Conservation (phyloP, 768 basidiomycete genomes). For the Dictyophora rubrovolvata region DNA sequence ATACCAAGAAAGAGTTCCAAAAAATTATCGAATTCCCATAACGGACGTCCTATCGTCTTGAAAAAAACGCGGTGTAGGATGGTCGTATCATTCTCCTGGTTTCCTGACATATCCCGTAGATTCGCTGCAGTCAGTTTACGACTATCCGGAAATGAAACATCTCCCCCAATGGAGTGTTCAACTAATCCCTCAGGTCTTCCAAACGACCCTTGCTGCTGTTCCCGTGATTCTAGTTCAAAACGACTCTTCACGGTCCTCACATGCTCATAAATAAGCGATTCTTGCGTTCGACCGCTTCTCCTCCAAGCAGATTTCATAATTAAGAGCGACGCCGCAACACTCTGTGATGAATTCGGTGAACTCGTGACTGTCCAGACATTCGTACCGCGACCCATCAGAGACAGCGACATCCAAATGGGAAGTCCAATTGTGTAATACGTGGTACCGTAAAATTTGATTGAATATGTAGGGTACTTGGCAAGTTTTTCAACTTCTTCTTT, state of each 20-base stretch:
- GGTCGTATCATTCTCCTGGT: not conserved
- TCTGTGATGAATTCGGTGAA: not conserved
- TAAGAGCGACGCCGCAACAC: not conserved
- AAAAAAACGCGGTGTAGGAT: slow-evolving; percentile 10
- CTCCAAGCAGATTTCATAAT: slow-evolving; percentile 11
- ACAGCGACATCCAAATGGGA: slow-evolving; percentile 4
- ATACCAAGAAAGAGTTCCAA: slow-evolving; percentile 2
- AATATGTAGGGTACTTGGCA: not conserved
- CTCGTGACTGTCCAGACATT: slow-evolving; percentile 9
- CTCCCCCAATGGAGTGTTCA: not conserved
- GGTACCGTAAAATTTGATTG: not conserved
- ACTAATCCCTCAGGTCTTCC: not conserved
- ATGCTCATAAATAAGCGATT: not conserved
- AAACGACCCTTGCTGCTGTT: too few species aligned
- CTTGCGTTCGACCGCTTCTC: not conserved
- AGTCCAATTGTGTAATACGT: not conserved
- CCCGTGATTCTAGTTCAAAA: too few species aligned
- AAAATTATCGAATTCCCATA: slow-evolving; percentile 10
- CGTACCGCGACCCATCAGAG: slow-evolving; percentile 14
- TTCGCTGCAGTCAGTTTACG: not conserved
- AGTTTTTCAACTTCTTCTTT: not conserved
- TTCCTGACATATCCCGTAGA: not conserved
- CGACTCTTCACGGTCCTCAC: too few species aligned
- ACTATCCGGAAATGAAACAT: not conserved
- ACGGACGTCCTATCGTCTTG: slow-evolving; percentile 1